phyloP scores from a whole-genome alignment of 2,329 filamentous ascomycete species.

The Neonectria coccinea region DNA sequence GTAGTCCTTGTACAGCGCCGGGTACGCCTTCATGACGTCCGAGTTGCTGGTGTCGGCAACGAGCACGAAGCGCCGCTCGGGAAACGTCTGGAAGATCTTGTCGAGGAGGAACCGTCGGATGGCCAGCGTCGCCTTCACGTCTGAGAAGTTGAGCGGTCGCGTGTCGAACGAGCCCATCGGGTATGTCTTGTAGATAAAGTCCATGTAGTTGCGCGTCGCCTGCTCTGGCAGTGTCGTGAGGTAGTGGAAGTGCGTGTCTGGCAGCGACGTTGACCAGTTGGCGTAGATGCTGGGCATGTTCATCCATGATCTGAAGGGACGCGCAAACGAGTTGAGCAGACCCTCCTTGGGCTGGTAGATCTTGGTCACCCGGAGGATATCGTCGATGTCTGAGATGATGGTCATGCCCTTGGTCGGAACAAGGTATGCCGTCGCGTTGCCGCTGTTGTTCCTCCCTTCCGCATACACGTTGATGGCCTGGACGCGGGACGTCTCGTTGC shows the following conservation, averaged over 20 bases:
- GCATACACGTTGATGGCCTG: conserved; percentile 78
- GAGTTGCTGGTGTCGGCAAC: conserved; percentile 81
- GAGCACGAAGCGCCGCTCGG: conserved; percentile 79
- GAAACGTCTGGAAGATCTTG: conserved; percentile 81
- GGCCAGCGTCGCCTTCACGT: conserved; percentile 75
- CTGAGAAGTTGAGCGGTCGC: conserved; percentile 82
- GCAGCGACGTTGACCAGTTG: conserved; percentile 76
- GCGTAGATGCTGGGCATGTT: conserved; percentile 85
- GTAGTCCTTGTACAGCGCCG: conserved; percentile 71
- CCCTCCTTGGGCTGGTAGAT: conserved; percentile 82
- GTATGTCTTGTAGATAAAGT: conserved; percentile 83
- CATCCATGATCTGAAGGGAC: conserved; percentile 77
- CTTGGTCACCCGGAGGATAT: conserved; percentile 83
- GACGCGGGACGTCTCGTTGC: conserved; percentile 72
- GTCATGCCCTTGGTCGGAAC: conserved; percentile 78
- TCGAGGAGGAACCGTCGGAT: conserved; percentile 78
- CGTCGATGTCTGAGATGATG: conserved; percentile 82
- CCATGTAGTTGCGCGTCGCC: conserved; percentile 81
- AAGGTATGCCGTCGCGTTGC: conserved; percentile 82
- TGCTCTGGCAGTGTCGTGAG: conserved; percentile 85
- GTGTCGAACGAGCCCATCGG: conserved; percentile 83
- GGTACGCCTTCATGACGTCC: conserved; percentile 78
- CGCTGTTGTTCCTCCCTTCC: conserved; percentile 69
- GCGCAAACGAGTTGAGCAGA: conserved; percentile 80
- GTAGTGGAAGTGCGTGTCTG: conserved; percentile 83